These are phyloP conservation scores for Colletotrichum limetticola DNA, from an alignment of 2,329 filamentous ascomycete species.

Conservation along the genomic window DNA sequence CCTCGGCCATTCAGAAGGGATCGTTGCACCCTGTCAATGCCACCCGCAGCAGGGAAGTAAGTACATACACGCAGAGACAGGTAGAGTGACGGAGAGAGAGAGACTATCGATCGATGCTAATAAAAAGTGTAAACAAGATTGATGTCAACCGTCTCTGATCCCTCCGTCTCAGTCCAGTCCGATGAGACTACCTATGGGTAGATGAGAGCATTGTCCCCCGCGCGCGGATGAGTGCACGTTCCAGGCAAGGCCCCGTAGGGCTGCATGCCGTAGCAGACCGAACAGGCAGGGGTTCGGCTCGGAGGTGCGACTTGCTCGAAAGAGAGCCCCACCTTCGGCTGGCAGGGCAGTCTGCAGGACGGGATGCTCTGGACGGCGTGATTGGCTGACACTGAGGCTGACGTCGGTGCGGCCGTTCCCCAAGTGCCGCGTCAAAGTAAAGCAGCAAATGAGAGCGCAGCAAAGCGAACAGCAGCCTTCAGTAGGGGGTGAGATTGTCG, in stretches of 20 bases:
- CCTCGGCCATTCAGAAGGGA: conserved; percentile 4
- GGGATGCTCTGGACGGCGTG: conserved; percentile 5
- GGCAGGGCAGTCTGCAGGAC: conserved; percentile 1
- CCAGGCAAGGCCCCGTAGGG: conserved; percentile 28
- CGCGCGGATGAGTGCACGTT: conserved; percentile 14
- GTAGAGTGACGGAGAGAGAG: not conserved
- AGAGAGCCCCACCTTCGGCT: conserved; percentile 10
- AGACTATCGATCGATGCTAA: conserved; percentile 12
- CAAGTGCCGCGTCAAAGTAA: conserved; percentile 24
- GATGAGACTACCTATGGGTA: too few species aligned
- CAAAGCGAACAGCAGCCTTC: not conserved
- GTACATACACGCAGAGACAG: too few species aligned
- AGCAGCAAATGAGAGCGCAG: conserved; percentile 31
- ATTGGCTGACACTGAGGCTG: conserved; percentile 24
- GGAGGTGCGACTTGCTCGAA: conserved; percentile 11
- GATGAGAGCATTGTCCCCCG: not conserved
- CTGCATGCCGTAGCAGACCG: conserved; percentile 34
- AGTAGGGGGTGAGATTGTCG: conserved; percentile 7
- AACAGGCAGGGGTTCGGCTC: conserved; percentile 23
- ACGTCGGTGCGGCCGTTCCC: conserved; percentile 20
- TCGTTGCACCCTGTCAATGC: not conserved
- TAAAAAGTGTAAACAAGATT: conserved; percentile 5
- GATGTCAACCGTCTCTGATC: conserved; percentile 15
- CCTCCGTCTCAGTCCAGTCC: not conserved
- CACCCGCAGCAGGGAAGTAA: not conserved